Percentiles rank a stretch among this genome's conserved stretches.
Evolutionary conservation across 805 yeast genomes (phyloP).

Genomic region (Candida patagonica): DNA sequence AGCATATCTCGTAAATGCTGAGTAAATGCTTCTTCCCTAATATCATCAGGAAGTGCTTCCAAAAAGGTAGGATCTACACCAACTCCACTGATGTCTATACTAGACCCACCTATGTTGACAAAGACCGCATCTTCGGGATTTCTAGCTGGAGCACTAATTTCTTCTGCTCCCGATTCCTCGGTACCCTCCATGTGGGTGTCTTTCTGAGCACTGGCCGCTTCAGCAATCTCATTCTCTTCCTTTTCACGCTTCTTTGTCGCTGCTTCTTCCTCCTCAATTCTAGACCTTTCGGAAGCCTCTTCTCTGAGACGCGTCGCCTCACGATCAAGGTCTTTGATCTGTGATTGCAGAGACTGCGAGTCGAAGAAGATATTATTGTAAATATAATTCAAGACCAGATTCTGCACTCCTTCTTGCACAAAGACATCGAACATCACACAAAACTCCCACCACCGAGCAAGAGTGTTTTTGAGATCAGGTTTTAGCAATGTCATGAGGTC

Average conservation of each 20-base stretch:
- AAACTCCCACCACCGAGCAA: slow-evolving; percentile 6
- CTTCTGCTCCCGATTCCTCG: slow-evolving; percentile 18
- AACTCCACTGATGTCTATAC: slow-evolving; percentile 79
- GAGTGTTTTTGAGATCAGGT: slow-evolving; percentile 10
- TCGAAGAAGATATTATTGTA: slow-evolving; percentile 17
- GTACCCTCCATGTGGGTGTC: slow-evolving; percentile 8
- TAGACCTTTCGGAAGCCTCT: slow-evolving; percentile 22
- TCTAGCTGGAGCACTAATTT: too few relatives aligned
- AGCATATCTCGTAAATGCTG: slow-evolving; percentile 68
- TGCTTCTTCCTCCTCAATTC: slow-evolving; percentile 12
- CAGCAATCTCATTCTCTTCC: slow-evolving; percentile 23
- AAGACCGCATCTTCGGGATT: too few relatives aligned
- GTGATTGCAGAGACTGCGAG: slow-evolving; percentile 22
- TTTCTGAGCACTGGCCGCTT: slow-evolving; percentile 11
- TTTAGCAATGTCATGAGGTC: not conserved
- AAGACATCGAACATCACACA: not conserved
- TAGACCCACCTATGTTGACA: slow-evolving; percentile 66
- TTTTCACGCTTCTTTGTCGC: slow-evolving; percentile 15
- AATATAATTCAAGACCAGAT: slow-evolving; percentile 17
- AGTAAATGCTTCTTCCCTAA: slow-evolving; percentile 85
- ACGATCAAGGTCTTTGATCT: slow-evolving; percentile 13
- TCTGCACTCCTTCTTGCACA: not conserved
- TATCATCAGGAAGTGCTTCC: slow-evolving; percentile 83
- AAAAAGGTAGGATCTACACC: slow-evolving; percentile 89
- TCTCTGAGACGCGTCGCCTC: not conserved